phyloP scores from a whole-genome alignment of 2,329 filamentous ascomycete species.

The Geosmithia flava region DNA sequence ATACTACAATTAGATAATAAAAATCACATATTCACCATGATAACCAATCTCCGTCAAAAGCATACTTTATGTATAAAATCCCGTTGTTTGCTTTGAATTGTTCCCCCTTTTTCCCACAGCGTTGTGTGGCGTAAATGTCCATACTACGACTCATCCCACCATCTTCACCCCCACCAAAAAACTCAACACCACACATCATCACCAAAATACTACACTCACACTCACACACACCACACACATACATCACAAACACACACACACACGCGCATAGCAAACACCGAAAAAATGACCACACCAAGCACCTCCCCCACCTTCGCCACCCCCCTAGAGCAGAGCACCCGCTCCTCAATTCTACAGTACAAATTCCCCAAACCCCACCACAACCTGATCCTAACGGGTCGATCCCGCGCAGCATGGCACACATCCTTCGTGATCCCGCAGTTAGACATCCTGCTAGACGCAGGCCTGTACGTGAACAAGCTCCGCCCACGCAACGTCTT shows the following conservation, averaged over 20 bases:
- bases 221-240: not conserved
- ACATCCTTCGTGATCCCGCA: constrained; percentile 37
- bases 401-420: constrained; percentile 37
- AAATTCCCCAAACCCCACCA: constrained; percentile 28
- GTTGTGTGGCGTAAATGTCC: too few species aligned
- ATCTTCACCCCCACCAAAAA: too few species aligned
- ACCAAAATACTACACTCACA: too few species aligned
- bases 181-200: too few species aligned
- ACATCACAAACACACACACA: too few species aligned
- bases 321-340: constrained; percentile 27
- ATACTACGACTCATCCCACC: too few species aligned
- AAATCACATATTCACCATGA: too few species aligned
- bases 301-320: constrained; percentile 20
- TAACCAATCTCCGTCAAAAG: too few species aligned
- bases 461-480: constrained; percentile 31
- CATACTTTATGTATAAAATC: too few species aligned
- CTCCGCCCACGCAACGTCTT: constrained; percentile 34
- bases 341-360: constrained; percentile 32
- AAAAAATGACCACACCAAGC: not conserved
- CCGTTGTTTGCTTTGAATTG: too few species aligned
- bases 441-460: constrained; percentile 35
- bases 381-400: constrained; percentile 29
- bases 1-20: not conserved
- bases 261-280: not conserved
- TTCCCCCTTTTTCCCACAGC: too few species aligned